A percentile compares a stretch with the other conserved stretches of the same genome.
Evolutionary conservation across 2,329 filamentous ascomycete species (phyloP).

Genomic region (Neofusicoccum laricinum): DNA sequence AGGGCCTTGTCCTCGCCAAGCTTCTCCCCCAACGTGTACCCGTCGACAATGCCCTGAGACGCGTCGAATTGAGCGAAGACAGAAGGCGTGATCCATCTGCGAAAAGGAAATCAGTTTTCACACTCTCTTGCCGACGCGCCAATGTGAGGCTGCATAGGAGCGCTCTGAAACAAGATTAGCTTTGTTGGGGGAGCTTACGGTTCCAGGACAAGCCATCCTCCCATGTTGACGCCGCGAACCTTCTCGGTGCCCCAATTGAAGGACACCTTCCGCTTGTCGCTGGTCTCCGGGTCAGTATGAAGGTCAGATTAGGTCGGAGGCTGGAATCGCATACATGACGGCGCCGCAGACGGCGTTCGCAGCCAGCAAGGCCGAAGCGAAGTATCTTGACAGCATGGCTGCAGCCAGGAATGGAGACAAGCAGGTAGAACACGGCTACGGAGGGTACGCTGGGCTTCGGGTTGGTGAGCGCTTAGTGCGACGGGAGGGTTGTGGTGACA

Average conservation of each 20-base stretch:
- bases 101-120: background rate
- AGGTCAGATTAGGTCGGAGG: no score
- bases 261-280: slow-evolving; percentile 33
- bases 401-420: background rate
- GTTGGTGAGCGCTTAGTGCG: background rate
- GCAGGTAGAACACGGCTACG: background rate
- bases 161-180: background rate
- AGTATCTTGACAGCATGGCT: slow-evolving; percentile 10
- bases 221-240: slow-evolving; percentile 52
- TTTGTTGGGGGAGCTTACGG: slow-evolving; percentile 28
- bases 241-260: slow-evolving; percentile 51
- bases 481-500: background rate
- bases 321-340: background rate
- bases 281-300: background rate
- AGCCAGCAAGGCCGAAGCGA: slow-evolving; percentile 6
- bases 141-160: background rate
- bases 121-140: background rate
- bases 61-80: slow-evolving; percentile 44
- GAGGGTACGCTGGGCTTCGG: no score
- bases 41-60: slow-evolving; percentile 44
- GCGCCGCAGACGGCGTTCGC: background rate
- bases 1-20: slow-evolving; percentile 46
- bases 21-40: slow-evolving; percentile 50
- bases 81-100: slow-evolving; percentile 56
- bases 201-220: slow-evolving; percentile 50